Percentiles rank a stretch among this genome's conserved stretches.
These are phyloP conservation scores for Penicillium sp. DNA, from an alignment of 2,329 filamentous ascomycete genomes.

Conservation along the genomic window DNA sequence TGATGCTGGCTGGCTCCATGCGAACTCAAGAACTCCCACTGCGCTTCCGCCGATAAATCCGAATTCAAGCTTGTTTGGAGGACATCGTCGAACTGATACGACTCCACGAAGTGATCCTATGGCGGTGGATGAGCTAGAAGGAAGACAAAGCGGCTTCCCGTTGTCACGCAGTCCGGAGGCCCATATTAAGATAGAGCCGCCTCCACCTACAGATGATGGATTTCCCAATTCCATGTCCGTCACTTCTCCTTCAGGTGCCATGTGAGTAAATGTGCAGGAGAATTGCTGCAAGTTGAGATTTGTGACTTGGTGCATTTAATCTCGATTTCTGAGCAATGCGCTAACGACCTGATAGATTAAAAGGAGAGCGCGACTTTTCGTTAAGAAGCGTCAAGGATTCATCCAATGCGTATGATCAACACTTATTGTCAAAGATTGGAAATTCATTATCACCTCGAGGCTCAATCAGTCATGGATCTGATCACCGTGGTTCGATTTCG, in stretches of 20 bases:
- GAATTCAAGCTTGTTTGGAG: slow-evolving; percentile 52
- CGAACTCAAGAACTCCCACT: slow-evolving; percentile 55
- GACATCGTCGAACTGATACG: slow-evolving; percentile 39
- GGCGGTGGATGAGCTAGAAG: slow-evolving; percentile 38
- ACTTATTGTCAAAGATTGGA: slow-evolving; percentile 62
- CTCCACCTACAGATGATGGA: slow-evolving; percentile 31
- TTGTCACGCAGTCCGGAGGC: slow-evolving; percentile 34
- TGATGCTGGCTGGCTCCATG: slow-evolving; percentile 65
- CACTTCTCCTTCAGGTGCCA: slow-evolving; percentile 28
- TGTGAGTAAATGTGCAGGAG: slow-evolving; percentile 27
- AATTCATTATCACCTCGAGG: slow-evolving; percentile 57
- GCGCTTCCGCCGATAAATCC: slow-evolving; percentile 49
- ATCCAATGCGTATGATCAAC: slow-evolving; percentile 63
- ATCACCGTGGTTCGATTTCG: slow-evolving; percentile 30
- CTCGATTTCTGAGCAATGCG: neutral
- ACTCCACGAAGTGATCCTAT: slow-evolving; percentile 37
- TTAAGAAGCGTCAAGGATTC: slow-evolving; percentile 58
- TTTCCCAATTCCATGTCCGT: slow-evolving; percentile 36
- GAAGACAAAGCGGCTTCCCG: slow-evolving; percentile 29
- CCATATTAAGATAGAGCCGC: slow-evolving; percentile 38
- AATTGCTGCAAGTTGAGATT: neutral
- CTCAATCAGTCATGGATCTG: slow-evolving; percentile 34
- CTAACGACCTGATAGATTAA: slow-evolving; percentile 46
- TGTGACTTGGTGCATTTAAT: neutral
- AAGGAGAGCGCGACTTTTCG: slow-evolving; percentile 61